Evolutionary conservation across 768 basidiomycete genomes (phyloP).

Genomic region (Boletales sp.): DNA sequence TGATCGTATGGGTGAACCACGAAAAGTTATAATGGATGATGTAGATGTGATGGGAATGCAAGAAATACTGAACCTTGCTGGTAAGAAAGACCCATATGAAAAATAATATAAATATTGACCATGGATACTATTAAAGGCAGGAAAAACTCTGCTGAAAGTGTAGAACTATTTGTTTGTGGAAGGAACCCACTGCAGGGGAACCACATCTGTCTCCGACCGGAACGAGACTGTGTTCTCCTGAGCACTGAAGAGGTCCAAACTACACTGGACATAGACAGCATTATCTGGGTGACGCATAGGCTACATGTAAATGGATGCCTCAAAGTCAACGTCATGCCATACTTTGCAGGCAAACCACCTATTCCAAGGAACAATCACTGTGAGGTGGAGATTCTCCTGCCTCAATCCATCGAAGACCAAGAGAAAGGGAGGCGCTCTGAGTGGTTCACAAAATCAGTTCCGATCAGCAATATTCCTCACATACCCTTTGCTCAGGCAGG

Average conservation of each 20-base stretch:
- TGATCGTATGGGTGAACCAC: neutral
- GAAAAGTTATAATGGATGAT: neutral
- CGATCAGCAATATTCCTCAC: constrained; percentile 5
- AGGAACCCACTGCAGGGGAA: neutral
- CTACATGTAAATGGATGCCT: neutral
- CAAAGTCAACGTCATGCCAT: constrained; percentile 2
- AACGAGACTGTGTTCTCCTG: neutral
- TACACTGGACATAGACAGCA: constrained; percentile 4
- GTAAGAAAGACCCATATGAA: too few relatives aligned
- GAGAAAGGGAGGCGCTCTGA: neutral
- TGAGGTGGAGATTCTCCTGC: constrained; percentile 1
- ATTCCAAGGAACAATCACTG: constrained; percentile 7
- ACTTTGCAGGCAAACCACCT: neutral
- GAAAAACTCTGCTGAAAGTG: neutral
- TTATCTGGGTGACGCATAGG: constrained; percentile 1
- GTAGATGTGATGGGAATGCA: constrained; percentile 3
- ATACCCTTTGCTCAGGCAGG: neutral
- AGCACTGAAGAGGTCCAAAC: neutral
- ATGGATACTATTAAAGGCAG: neutral
- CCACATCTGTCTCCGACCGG: neutral
- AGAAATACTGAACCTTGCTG: neutral
- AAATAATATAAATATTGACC: too few relatives aligned
- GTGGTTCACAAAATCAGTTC: constrained; percentile 1
- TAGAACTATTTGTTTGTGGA: neutral
- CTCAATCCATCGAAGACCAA: neutral